phyloP scores from a whole-genome alignment of 305 asterid genomes.

The Striga hermonthica region DNA sequence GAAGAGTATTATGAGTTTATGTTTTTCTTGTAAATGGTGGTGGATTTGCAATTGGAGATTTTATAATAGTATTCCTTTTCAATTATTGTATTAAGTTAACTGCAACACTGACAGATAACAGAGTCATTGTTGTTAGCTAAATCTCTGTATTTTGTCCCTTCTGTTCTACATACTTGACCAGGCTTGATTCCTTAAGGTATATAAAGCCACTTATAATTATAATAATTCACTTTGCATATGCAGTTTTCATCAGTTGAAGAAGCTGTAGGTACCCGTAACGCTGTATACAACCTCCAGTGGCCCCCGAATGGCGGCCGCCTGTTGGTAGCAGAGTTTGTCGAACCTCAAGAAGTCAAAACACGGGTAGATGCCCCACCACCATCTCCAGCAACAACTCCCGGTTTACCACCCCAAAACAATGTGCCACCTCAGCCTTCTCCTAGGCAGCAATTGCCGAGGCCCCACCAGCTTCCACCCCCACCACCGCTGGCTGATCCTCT shows the following conservation, averaged over 20 bases:
- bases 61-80: not conserved
- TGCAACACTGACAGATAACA: no score
- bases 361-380: conserved; percentile 45
- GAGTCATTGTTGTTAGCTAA: no score
- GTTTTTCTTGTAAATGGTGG: no score
- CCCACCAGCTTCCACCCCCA: conserved; percentile 50
- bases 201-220: conserved; percentile 7
- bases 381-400: conserved; percentile 43
- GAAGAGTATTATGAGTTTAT: no score
- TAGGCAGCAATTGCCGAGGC: conserved; percentile 47
- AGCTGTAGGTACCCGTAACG: conserved; percentile 76
- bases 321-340: conserved; percentile 78
- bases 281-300: conserved; percentile 89
- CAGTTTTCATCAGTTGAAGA: conserved; percentile 92
- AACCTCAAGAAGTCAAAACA: conserved; percentile 69
- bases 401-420: conserved; percentile 30
- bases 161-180: not conserved
- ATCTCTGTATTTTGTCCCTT: not conserved
- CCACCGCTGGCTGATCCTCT: no score
- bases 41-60: no score
- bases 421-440: conserved; percentile 54
- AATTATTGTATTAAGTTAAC: no score
- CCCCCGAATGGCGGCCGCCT: conserved; percentile 75
- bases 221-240: conserved; percentile 22
- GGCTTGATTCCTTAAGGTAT: conserved; percentile 1